A percentile compares a stretch with the other conserved stretches of the same genome.
Evolutionary conservation across 2,329 filamentous ascomycete species (phyloP).

Genomic region (Xylaria arbuscula): DNA sequence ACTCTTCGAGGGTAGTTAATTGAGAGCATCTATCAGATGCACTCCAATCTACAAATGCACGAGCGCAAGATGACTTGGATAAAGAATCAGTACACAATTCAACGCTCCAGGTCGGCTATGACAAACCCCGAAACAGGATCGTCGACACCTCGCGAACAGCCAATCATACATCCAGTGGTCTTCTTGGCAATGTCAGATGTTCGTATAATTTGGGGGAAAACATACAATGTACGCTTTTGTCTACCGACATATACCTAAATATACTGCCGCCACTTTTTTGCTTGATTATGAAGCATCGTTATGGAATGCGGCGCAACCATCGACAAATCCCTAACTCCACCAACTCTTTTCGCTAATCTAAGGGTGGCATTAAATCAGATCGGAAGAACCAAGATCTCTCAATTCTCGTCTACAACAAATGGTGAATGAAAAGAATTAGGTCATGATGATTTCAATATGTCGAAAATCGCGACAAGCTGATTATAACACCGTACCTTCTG

Average conservation of each 20-base stretch:
- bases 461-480: background rate
- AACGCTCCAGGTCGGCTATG: background rate
- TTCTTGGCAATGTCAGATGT: conserved; percentile 25
- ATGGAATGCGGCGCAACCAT: background rate
- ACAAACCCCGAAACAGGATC: conserved; percentile 28
- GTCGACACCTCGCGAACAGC: conserved; percentile 12
- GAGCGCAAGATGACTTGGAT: background rate
- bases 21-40: background rate
- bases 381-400: conserved; percentile 21
- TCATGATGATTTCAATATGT: background rate
- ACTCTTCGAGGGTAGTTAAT: background rate
- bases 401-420: too few species aligned
- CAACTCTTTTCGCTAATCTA: conserved; percentile 10
- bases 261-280: background rate
- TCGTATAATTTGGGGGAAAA: background rate
- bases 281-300: background rate
- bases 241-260: background rate
- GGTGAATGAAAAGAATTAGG: background rate
- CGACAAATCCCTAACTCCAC: background rate
- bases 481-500: background rate
- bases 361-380: background rate
- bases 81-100: background rate
- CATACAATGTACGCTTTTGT: background rate
- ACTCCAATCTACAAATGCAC: conserved; percentile 3
- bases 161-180: conserved; percentile 11